Base-by-base conservation (phyloP, 169 alveolate genomes). In the Plasmodium reichenowi region DNA sequence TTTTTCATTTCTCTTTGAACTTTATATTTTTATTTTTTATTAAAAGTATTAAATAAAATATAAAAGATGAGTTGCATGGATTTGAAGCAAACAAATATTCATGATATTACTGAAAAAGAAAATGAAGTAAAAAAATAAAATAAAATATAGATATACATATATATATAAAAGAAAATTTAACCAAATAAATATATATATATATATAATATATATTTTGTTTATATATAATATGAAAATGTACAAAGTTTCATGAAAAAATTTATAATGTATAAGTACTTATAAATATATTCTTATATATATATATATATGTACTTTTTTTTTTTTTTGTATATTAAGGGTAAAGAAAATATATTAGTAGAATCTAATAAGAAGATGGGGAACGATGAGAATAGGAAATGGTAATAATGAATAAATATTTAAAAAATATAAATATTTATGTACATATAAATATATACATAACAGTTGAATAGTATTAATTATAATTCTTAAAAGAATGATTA, bases 51-150 rank as follows among this genome's bases (percentile, higher is more conserved):
- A 54, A 54, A 54, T 10, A 54, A 54, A 10, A 13, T 54, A 60
- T 60, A 72, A 54, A 76, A 76, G 67, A 76, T 76, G 89, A 76
- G 78, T 59, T 76, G 89, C 60, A 63, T 76, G 58, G 89, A 76
- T 48, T 7, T 76, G 60, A 76, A 76, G 43, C 78, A 76, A 59
- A 72, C 64, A 43, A 64, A 63, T 76, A 59, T 76, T 29, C 89
- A 76, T 22, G 48, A 66, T 71, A 76, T 64, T 76, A 63, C 64
- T 32, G 22, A 63, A 76, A 76, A 76, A 45, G 58, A 59, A 59
- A 76, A 76, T 68, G 60, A 76, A 64, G 71, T 64, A 76, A 26
- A 24, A 22, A n/a, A 43, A 29, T 45, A 24, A 10, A 10, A 68
- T 38, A 7, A 10, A 26, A 22, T n/a, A n/a, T n/a, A n/a, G n/a